Percentiles rank a stretch among this genome's conserved stretches.
These are phyloP conservation scores for Clavariopsis aquatica DNA, from an alignment of 495 filamentous ascomycete genomes.

Conservation along the genomic window DNA sequence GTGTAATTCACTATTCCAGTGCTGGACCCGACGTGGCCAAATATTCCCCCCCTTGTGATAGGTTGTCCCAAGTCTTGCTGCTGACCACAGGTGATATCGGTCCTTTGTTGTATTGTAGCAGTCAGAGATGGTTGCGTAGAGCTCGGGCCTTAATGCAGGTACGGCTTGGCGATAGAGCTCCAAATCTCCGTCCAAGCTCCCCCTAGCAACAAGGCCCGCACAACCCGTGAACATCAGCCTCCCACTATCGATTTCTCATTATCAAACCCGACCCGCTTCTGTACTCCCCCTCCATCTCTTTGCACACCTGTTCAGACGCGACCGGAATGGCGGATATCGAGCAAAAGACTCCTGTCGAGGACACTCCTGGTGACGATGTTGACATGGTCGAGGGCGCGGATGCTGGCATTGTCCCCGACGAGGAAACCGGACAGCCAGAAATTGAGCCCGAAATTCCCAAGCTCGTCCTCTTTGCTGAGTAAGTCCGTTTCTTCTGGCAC, in stretches of 20 bases:
- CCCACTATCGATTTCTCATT: too few relatives aligned
- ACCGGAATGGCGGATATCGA: slow-evolving; percentile 33
- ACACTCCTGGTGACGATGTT: slow-evolving; percentile 48
- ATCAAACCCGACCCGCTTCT: too few relatives aligned
- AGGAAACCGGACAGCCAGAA: slow-evolving; percentile 20
- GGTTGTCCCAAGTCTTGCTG: too few relatives aligned
- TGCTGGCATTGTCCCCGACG: slow-evolving; percentile 31
- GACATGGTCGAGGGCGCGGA: slow-evolving; percentile 51
- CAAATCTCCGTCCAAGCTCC: slow-evolving; percentile 5
- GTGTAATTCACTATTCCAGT: too few relatives aligned
- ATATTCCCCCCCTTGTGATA: too few relatives aligned
- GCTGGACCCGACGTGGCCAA: too few relatives aligned
- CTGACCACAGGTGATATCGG: too few relatives aligned
- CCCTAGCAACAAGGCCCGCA: not conserved
- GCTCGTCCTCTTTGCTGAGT: slow-evolving; percentile 43
- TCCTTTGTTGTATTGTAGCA: too few relatives aligned
- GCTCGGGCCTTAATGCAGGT: slow-evolving; percentile 33
- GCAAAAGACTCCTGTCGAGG: slow-evolving; percentile 47
- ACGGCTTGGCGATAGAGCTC: slow-evolving; percentile 5
- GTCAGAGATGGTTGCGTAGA: too few relatives aligned
- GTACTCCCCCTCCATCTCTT: not conserved
- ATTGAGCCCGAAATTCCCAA: slow-evolving; percentile 32
- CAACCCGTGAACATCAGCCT: not conserved
- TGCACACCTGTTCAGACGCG: not conserved
- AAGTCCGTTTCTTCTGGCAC: slow-evolving; percentile 21